Base-by-base conservation (phyloP, 1,284 basidiomycete genomes). In the Microbotryum silenes-acaulis region DNA sequence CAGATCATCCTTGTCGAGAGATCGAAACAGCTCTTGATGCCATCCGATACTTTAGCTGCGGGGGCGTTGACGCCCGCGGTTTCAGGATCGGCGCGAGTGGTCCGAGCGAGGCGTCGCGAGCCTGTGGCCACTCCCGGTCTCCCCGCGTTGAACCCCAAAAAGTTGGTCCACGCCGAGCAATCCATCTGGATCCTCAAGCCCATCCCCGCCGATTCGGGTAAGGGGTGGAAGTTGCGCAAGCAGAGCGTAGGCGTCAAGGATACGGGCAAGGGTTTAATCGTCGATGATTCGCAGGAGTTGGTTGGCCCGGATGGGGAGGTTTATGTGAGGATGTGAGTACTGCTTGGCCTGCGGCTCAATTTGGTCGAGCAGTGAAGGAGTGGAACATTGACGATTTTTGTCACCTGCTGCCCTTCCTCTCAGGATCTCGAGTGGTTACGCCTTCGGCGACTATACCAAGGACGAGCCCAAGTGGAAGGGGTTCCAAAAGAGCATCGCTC, bases 251-350 rank as follows among this genome's bases (percentile, higher is more conserved):
- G 82, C 60, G 76, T 89, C 21, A 81, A 81, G 56, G 88, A 91
- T 76, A 90, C 91, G 73, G 89, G 87, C 73, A 85, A 83, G 52
- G 89, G 89, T 3, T 82, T 91, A 62, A 81, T 91, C 59, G 64
- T 88, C 16, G 87, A 86, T 56, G 75, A 74, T 18, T 86, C 89
- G 72, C 79, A 79, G 51, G 70, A 79, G 2, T 81, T 91, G 44
- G 77, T 86, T 23, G 84, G 85, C 70, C 77, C 83, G 7, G 75
- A 81, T 0, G 85, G 83, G 44, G 81, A 79, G 1, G 78, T 79
- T 3, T 89, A 90, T 67, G 85, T 86, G 18, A 44, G 60, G 42
- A 59, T 59, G 59, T 42, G 37, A 42, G 37, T 42, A 16, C 37
- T 16, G 37, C 12, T 1, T 42, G 37, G 33, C 68, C 50, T 56